Base-by-base conservation (phyloP, 2,329 filamentous ascomycete genomes). In the Incumbomyces delicatus region DNA sequence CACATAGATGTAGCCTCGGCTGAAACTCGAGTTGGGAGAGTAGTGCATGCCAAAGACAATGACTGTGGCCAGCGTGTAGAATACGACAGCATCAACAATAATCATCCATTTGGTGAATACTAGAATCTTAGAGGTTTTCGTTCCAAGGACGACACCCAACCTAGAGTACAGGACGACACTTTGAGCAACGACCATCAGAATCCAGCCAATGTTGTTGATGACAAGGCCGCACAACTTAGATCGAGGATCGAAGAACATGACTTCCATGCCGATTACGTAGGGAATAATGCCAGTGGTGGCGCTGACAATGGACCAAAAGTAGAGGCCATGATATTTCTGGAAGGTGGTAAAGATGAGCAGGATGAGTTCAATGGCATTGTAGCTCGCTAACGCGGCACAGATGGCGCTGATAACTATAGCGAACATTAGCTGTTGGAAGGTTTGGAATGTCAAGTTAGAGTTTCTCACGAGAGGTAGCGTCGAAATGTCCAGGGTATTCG, bases 151-250 rank as follows among this genome's bases (percentile, higher is more conserved):
- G 1, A 83, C 66, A 56, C 81, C 77, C 0, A 83, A 67, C 6
- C 79, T 70, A 0, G 77, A 81, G 65, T 77, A 83, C 1, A 83
- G 64, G 1, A 83, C 78, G 11, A 81, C 55, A 0, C 73, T 73
- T 58, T 81, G 76, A 0, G 78, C 79, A 1, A 77, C 78, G 0
- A 82, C 72, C 75, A 81, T 80, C 2, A 64, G 55, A 59, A 73
- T 75, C 74, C 78, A 76, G 10, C 76, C 78, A 46, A 81, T 50
- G n/a, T 66, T 67, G 18, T 74, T 60, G 3, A 74, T 52, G 4
- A 68, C 66, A 3, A 67, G 62, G 1, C 42, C 50, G 2, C 36
- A 10, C 14, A 47, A 29, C 14, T 38, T 33, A 3, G 36, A 22
- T 3, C 14, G 12, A 2, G 22, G 35, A 18, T 44, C n/a, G 17